Conservation (phyloP, 768 basidiomycete genomes). For the Boletus huronensis region DNA sequence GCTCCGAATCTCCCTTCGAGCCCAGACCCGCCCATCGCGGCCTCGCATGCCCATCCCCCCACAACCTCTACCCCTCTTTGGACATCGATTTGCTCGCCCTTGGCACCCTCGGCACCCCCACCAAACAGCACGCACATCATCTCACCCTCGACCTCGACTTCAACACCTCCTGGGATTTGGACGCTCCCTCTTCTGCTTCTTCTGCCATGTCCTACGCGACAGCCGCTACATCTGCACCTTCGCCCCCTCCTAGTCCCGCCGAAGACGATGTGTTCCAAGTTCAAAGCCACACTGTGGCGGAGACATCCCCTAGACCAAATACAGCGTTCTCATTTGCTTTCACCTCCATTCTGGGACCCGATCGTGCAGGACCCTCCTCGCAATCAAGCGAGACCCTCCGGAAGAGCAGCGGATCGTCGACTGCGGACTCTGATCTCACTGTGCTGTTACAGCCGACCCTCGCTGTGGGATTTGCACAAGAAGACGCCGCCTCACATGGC, state of each 20-base stretch:
- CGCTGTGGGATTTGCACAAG: constrained; percentile 11
- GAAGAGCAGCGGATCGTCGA: constrained; percentile 13
- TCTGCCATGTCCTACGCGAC: constrained; percentile 24
- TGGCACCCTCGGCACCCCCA: constrained; percentile 6
- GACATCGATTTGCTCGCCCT: constrained; percentile 12
- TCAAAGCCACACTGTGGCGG: background rate
- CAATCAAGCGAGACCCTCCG: background rate
- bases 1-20: constrained; percentile 20
- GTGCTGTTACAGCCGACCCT: constrained; percentile 9
- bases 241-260: constrained; percentile 5
- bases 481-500: constrained; percentile 8
- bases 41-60: background rate
- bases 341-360: background rate
- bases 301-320: constrained; percentile 1
- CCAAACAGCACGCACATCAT: constrained; percentile 2
- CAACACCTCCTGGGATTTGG: constrained; percentile 11
- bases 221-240: constrained; percentile 11
- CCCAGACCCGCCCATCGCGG: constrained; percentile 10
- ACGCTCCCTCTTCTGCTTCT: constrained; percentile 17
- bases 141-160: constrained; percentile 27
- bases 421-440: constrained; percentile 23
- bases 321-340: constrained; percentile 11
- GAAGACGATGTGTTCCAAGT: constrained; percentile 16
- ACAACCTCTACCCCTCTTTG: constrained; percentile 3
- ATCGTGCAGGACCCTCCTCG: constrained; percentile 5